Evolutionary conservation across 1,284 basidiomycete genomes (phyloP).

Genomic region (Chalciporus sp.): DNA sequence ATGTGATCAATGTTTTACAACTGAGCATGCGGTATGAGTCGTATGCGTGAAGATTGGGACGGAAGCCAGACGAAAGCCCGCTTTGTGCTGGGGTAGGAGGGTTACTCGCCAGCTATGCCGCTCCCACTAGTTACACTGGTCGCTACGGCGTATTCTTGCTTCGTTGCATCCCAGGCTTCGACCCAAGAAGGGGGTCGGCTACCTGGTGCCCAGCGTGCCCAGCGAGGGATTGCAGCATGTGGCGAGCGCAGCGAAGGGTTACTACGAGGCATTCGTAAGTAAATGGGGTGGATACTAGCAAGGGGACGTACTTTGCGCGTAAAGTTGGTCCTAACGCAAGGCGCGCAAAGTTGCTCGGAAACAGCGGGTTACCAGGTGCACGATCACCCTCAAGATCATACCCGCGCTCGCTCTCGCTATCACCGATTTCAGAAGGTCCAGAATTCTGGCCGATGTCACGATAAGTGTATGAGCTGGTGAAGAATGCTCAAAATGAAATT

Average conservation of each 20-base stretch:
- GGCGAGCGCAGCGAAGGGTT: slow-evolving; percentile 28
- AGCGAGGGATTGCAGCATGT: slow-evolving; percentile 18
- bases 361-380: slow-evolving; percentile 62
- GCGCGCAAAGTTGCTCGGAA: slow-evolving; percentile 66
- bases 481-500: slow-evolving; percentile 1
- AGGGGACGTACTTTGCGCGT: slow-evolving; percentile 48
- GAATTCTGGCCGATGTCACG: slow-evolving; percentile 15
- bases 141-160: slow-evolving; percentile 34
- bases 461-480: slow-evolving; percentile 16
- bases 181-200: slow-evolving; percentile 36
- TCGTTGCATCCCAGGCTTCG: slow-evolving; percentile 31
- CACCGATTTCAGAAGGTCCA: slow-evolving; percentile 28
- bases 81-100: too few relatives aligned
- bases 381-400: slow-evolving; percentile 53
- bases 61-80: too few relatives aligned
- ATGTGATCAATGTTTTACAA: not conserved
- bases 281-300: not conserved
- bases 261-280: slow-evolving; percentile 15
- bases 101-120: slow-evolving; percentile 21
- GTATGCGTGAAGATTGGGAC: not conserved
- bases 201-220: slow-evolving; percentile 32
- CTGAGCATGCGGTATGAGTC: not conserved
- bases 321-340: slow-evolving; percentile 60
- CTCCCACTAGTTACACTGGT: slow-evolving; percentile 34
- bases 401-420: slow-evolving; percentile 29